A percentile compares a stretch with the other conserved stretches of the same genome.
Conservation (phyloP, 306 rosid genomes). For the Vigna angularis region DNA sequence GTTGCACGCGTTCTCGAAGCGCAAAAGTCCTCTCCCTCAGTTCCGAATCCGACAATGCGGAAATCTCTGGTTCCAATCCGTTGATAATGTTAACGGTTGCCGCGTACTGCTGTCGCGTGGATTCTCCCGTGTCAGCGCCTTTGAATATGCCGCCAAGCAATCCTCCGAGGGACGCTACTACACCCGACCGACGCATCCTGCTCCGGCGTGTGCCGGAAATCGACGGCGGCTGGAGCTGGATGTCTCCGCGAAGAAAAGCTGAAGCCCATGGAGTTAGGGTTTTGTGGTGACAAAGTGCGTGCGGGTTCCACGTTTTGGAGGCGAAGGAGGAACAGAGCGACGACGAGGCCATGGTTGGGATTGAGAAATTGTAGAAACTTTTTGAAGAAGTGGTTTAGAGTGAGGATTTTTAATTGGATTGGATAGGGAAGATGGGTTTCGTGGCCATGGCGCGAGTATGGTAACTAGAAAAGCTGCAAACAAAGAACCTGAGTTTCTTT, state of each 20-base stretch:
- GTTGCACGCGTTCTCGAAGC: constrained; percentile 70
- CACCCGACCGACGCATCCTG: constrained; percentile 40
- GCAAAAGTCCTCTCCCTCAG: constrained; percentile 71
- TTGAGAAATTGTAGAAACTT: constrained; percentile 5
- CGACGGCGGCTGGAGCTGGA: constrained; percentile 36
- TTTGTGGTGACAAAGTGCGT: constrained; percentile 30
- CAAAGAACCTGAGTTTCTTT: neutral
- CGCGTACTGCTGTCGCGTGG: constrained; percentile 80
- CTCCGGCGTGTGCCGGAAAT: constrained; percentile 44
- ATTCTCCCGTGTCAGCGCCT: constrained; percentile 85
- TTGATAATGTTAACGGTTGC: constrained; percentile 68
- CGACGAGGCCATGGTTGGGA: constrained; percentile 58
- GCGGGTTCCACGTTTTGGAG: constrained; percentile 42
- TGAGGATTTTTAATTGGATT: neutral
- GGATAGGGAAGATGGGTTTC: constrained; percentile 19
- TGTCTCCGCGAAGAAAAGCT: constrained; percentile 45
- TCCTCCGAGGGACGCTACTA: constrained; percentile 85
- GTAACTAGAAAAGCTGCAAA: neutral
- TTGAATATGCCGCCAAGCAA: constrained; percentile 82
- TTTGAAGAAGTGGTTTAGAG: constrained; percentile 1
- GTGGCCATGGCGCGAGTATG: neutral
- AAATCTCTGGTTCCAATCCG: constrained; percentile 69
- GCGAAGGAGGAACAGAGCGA: constrained; percentile 60
- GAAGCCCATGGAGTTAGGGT: constrained; percentile 52
- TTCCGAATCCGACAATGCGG: constrained; percentile 80